Percentiles rank a stretch among this genome's conserved stretches.
Evolutionary conservation across 1,284 basidiomycete species (phyloP).

Genomic region (Puccinia novopanici): DNA sequence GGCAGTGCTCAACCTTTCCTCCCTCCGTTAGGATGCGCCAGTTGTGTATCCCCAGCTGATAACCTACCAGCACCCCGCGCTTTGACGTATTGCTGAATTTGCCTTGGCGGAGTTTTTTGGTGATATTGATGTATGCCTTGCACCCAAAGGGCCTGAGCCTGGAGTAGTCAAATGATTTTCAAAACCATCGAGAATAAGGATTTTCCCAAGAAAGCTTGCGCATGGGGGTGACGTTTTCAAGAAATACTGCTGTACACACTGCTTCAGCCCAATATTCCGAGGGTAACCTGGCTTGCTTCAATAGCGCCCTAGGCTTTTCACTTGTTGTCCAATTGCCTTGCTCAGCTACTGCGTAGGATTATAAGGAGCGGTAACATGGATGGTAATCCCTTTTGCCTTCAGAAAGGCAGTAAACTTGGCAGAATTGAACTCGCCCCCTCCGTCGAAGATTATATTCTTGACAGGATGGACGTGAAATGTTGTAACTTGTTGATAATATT

Average conservation of each 20-base stretch:
- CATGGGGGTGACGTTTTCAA: constrained; percentile 20
- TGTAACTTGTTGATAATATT: neutral
- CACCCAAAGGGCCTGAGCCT: neutral
- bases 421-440: constrained; percentile 23
- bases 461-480: neutral
- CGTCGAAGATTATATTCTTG: neutral
- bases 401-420: neutral
- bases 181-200: constrained; percentile 5
- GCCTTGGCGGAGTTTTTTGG: neutral
- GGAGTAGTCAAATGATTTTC: too few relatives aligned
- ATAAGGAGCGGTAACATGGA: constrained; percentile 1
- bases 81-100: constrained; percentile 13
- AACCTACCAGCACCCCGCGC: neutral
- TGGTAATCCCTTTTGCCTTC: neutral
- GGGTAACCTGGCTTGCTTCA: constrained; percentile 4
- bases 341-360: constrained; percentile 17
- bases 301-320: neutral
- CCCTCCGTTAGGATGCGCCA: constrained; percentile 4
- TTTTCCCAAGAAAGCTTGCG: neutral
- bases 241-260: too few relatives aligned
- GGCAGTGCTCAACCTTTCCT: neutral
- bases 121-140: constrained; percentile 4
- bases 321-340: constrained; percentile 2
- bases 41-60: too few relatives aligned
- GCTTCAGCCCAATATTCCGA: too few relatives aligned